phyloP scores from a whole-genome alignment of 2,329 filamentous ascomycete genomes.

The Helotiales sp. region DNA sequence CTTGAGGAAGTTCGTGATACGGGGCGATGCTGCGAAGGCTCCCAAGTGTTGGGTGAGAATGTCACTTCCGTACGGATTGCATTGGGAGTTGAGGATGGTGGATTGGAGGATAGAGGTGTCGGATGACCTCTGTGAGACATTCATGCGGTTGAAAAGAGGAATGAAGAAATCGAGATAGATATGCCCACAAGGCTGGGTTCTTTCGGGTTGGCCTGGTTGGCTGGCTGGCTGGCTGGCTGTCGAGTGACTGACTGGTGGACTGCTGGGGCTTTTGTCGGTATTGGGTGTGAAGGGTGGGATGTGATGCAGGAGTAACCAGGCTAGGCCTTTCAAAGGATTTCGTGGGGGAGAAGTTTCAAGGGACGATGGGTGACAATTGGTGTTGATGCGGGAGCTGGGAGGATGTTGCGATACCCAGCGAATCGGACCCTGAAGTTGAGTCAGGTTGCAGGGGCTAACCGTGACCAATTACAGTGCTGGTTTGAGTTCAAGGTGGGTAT shows the following conservation, averaged over 20 bases:
- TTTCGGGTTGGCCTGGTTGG: neutral
- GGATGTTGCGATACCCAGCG: neutral
- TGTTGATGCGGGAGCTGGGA: neutral
- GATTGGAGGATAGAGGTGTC: conserved; percentile 12
- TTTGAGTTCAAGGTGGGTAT: neutral
- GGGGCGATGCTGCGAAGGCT: conserved; percentile 27
- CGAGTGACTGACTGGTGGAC: conserved; percentile 5
- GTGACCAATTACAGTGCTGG: neutral
- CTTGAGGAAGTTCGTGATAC: conserved; percentile 34
- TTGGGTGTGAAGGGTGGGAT: conserved; percentile 2
- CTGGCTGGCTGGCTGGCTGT: neutral
- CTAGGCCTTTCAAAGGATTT: conserved; percentile 3
- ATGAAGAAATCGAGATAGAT: conserved; percentile 3
- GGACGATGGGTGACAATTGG: conserved; percentile 3
- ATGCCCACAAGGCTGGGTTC: conserved; percentile 10
- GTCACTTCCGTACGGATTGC: conserved; percentile 19
- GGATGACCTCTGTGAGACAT: conserved; percentile 41
- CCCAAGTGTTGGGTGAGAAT: conserved; percentile 28
- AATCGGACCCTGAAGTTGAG: neutral
- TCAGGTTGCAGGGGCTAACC: neutral
- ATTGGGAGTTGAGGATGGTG: conserved; percentile 20
- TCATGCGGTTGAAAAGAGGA: conserved; percentile 30
- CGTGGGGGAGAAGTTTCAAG: conserved; percentile 10
- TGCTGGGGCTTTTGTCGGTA: neutral
- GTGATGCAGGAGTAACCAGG: conserved; percentile 6